These are phyloP conservation scores for Jimgerdemannia flammicorona DNA, from an alignment of 192 early-diverging fungal species.

Conservation along the genomic window DNA sequence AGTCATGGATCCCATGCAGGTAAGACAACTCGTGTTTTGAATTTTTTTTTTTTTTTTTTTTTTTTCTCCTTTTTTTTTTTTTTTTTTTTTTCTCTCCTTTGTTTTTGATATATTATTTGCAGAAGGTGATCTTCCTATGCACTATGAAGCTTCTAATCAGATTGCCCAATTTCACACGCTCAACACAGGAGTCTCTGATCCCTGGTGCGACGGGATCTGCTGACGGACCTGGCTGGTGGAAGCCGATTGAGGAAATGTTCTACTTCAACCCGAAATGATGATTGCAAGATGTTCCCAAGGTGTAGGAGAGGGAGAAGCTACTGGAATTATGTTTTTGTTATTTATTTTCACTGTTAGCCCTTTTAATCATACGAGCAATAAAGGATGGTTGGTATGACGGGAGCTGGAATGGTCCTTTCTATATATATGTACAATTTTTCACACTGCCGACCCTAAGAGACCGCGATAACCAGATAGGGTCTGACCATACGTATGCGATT, in stretches of 20 bases:
- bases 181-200: neutral
- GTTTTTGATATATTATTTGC: too few relatives aligned
- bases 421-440: neutral
- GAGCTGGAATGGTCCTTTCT: neutral
- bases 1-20: neutral
- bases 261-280: neutral
- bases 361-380: neutral
- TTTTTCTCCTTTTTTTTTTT: too few relatives aligned
- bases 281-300: too few relatives aligned
- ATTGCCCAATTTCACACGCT: neutral
- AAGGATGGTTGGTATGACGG: neutral
- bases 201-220: slow-evolving; percentile 3
- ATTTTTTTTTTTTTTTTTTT: too few relatives aligned
- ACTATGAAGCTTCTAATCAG: neutral
- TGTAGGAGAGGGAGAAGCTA: neutral
- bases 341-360: neutral
- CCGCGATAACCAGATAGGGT: neutral
- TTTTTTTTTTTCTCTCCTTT: too few relatives aligned
- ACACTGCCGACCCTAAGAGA: neutral
- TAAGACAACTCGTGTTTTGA: neutral
- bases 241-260: neutral
- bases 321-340: neutral
- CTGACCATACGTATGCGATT: neutral
- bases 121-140: too few relatives aligned
- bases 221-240: slow-evolving; percentile 1